A percentile compares a stretch with the other conserved stretches of the same genome.
Conservation (phyloP, 2,329 filamentous ascomycete species). For the Chaetomium sp. region DNA sequence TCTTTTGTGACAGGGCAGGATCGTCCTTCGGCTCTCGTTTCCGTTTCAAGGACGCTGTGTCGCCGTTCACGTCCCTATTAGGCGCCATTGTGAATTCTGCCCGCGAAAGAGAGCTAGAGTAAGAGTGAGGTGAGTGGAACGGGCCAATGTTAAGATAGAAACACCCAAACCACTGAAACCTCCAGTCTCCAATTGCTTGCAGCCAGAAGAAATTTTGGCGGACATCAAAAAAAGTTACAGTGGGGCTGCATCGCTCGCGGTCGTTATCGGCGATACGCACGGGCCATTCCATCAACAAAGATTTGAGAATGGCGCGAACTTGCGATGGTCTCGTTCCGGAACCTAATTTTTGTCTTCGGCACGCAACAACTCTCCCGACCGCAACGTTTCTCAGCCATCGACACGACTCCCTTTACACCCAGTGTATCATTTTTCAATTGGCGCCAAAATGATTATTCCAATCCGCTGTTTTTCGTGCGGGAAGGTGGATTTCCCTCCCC, state of each 20-base stretch:
- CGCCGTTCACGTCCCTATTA: constrained; percentile 24
- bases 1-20: constrained; percentile 21
- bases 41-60: constrained; percentile 26
- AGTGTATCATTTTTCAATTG: neutral
- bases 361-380: too few species aligned
- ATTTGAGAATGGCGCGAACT: constrained; percentile 12
- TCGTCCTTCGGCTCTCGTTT: constrained; percentile 29
- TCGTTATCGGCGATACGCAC: constrained; percentile 24
- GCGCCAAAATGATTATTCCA: constrained; percentile 84
- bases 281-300: constrained; percentile 17
- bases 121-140: neutral
- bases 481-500: constrained; percentile 59
- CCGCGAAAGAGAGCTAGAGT: neutral
- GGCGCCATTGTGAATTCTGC: constrained; percentile 11
- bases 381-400: too few species aligned
- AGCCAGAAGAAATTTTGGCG: constrained; percentile 25
- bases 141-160: constrained; percentile 3
- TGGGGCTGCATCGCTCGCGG: constrained; percentile 15
- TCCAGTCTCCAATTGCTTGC: constrained; percentile 14
- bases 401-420: too few species aligned
- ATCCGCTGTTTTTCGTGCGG: constrained; percentile 98
- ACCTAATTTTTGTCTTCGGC: too few species aligned
- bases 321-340: neutral
- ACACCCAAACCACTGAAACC: neutral
- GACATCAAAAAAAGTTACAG: constrained; percentile 24